Base-by-base conservation (phyloP, 306 rosid species). In the Quercus mongolica region DNA sequence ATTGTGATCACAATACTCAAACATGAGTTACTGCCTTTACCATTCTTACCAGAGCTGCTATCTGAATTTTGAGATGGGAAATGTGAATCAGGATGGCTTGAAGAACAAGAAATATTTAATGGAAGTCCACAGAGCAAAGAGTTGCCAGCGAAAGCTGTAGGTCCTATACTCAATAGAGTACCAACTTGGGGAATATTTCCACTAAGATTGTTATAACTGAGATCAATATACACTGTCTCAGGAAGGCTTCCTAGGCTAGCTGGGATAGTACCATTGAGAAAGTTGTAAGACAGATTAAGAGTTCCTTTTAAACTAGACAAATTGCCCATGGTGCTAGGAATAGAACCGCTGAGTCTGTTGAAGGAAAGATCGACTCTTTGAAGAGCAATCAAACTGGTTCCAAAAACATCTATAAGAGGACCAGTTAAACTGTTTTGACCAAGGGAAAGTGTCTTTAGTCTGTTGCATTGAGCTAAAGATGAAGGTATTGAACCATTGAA, bases 141-240 rank as follows among this genome's bases (percentile, higher is more conserved):
- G 61, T 89, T 89, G 23, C 90, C 90, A 56, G 84, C 75, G 30
- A 89, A 89, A 65, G 92, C 92, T 61, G 92, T 89, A 31, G 92
- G 92, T 17, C 92, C 92, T 80, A 87, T 73, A 64, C 78, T 89
- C 79, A 80, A 79, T 13, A 89, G 81, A 77, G 85, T 84, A 70
- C 90, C 87, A 67, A 67, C 84, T 70, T 86, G 92, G 7, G 92
- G 90, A 58, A 89, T 89, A 4, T 85, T 72, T 67, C 92, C 92
- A 46, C 88, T 86, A 49, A 89, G 68, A 80, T 89, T 84, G 81
- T 86, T 89, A 20, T 80, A 80, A 46, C 87, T 79, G 12, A 89
- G 87, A 82, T 89, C 90, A 78, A 86, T 86, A 15, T 84, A 86
- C 56, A 89, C 81, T 83, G 62, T 86, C 80, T 75, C 84, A 28